Evolutionary conservation across 1,284 basidiomycete species (phyloP), one percentile per base, ranked within the genome.

Genomic region (Pascua sp.): DNA sequence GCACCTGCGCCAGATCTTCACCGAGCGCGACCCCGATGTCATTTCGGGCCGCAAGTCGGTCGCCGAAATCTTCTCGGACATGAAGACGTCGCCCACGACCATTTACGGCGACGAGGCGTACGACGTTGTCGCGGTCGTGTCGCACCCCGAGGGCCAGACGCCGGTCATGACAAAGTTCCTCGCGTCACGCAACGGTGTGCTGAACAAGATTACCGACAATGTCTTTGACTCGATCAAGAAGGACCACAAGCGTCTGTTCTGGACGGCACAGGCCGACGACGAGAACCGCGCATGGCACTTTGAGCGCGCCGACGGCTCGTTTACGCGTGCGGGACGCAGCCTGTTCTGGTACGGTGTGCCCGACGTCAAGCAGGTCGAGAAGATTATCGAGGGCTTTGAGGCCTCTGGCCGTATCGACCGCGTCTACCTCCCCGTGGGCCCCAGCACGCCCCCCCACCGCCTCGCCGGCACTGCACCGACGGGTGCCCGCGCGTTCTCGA

Each of bases 281-380:
- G 95, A 98, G 80, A 82, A 96, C 80, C 86, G 94, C 43, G 85
- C 89, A 2, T 99, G 95, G 95, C 95, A 99, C 80, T 99, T 97
- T 73, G 96, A 99, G 81, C 86, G 92, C 55, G 92, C 95, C 1
- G 95, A 98, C 67, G 95, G 95, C 9, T 91, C 89, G 78, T 99
- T 99, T 81, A 96, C 94, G 11, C 84, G 96, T 53, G 91, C 91
- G 39, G 93, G 95, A 47, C 75, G 81, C 75, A 92, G 87, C 71
- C 80, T 99, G 71, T 98, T 97, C 84, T 98, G 95, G 92, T 98
- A 96, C 74, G 95, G 95, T 53, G 84, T 98, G 44, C 87, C 89
- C 67, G 91, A 96, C 69, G 87, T 97, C 41, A 84, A 84, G 59
- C 94, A 98, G 77, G 91, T 99, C 42, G 93, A 99, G 81, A 84